Conservation (phyloP, 2,329 filamentous ascomycete species). For the Penicillium sp. region DNA sequence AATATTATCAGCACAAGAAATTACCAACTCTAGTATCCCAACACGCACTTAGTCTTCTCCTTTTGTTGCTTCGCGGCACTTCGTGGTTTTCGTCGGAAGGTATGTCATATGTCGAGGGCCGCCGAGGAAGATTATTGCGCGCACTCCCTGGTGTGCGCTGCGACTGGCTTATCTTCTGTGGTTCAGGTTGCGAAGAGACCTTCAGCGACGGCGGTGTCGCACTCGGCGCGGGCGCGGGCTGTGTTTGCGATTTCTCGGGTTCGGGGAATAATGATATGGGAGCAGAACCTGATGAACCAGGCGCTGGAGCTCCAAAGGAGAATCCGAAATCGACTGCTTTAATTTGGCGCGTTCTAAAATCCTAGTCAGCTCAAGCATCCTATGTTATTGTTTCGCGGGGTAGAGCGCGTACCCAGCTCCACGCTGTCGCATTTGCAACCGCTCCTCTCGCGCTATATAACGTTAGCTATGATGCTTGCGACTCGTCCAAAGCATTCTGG, state of each 20-base stretch:
- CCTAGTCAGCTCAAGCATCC: conserved; percentile 5
- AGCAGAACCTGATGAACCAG: conserved; percentile 24
- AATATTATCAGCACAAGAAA: conserved; percentile 9
- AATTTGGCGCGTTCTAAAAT: conserved; percentile 47
- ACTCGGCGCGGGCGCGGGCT: conserved; percentile 4
- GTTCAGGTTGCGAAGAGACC: conserved; percentile 12
- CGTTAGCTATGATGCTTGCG: conserved; percentile 7
- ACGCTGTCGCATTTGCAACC: conserved; percentile 58
- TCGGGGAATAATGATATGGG: conserved; percentile 22
- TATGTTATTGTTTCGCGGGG: conserved; percentile 31
- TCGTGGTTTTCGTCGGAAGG: conserved; percentile 32
- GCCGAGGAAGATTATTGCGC: conserved; percentile 31
- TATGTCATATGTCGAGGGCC: conserved; percentile 39
- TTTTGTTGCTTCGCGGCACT: conserved; percentile 30
- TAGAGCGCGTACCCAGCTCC: conserved; percentile 54
- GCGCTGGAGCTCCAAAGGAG: conserved; percentile 40
- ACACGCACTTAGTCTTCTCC: conserved; percentile 36
- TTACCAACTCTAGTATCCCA: background rate
- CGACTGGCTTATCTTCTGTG: conserved; percentile 7
- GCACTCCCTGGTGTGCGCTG: conserved; percentile 33
- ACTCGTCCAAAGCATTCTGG: background rate
- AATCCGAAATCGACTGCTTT: conserved; percentile 54
- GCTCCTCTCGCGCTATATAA: conserved; percentile 52
- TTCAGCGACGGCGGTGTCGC: conserved; percentile 15
- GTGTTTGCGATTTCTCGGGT: conserved; percentile 19